A percentile compares a stretch with the other conserved stretches of the same genome.
Evolutionary conservation across 2,329 filamentous ascomycete species (phyloP).

Genomic region (Hyphodiscus sp.): DNA sequence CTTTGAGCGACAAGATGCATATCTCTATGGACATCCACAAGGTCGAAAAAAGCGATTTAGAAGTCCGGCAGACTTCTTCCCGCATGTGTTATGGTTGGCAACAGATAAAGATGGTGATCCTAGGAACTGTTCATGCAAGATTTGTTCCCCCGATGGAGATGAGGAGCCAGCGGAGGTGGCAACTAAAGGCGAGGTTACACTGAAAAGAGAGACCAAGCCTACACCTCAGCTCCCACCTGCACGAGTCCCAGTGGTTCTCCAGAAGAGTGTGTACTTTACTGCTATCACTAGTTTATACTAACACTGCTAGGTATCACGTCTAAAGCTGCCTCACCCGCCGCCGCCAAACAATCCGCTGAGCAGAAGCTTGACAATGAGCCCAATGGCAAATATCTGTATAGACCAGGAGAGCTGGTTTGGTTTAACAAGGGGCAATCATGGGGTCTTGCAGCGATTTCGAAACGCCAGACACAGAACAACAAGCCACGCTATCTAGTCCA

Average conservation of each 20-base stretch:
- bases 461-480: slow-evolving; percentile 35
- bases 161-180: slow-evolving; percentile 32
- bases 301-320: slow-evolving; percentile 2
- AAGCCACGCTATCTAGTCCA: slow-evolving; percentile 39
- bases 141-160: slow-evolving; percentile 46
- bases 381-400: slow-evolving; percentile 40
- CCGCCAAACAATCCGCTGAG: slow-evolving; percentile 29
- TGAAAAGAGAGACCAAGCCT: neutral
- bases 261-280: neutral
- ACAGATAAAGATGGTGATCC: neutral
- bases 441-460: slow-evolving; percentile 45
- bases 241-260: neutral
- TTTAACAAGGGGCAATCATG: slow-evolving; percentile 45
- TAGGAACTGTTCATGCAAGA: slow-evolving; percentile 37
- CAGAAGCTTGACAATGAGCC: slow-evolving; percentile 43
- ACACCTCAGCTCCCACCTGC: neutral
- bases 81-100: slow-evolving; percentile 49
- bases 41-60: slow-evolving; percentile 51
- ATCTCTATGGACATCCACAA: slow-evolving; percentile 52
- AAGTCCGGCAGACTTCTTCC: slow-evolving; percentile 54
- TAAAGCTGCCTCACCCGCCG: slow-evolving; percentile 6
- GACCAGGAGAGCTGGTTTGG: slow-evolving; percentile 49
- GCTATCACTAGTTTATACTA: neutral
- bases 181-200: slow-evolving; percentile 4
- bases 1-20: slow-evolving; percentile 51